Evolutionary conservation across 495 filamentous ascomycete species (phyloP), one percentile per base, ranked within the genome.

Genomic region (Neurospora sp.): DNA sequence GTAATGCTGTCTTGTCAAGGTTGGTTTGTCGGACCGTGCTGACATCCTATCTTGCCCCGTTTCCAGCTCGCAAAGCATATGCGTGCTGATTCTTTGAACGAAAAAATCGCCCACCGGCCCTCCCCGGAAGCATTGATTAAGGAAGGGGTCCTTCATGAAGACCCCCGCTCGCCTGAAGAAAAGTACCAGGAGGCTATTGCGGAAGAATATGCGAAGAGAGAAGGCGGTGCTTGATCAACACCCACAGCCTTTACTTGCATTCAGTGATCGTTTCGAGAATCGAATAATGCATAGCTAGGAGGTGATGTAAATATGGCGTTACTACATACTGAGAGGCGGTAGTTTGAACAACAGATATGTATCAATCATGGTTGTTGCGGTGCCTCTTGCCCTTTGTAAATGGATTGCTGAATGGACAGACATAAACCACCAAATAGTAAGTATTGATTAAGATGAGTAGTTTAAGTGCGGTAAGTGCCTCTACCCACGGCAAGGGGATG

Each of bases 81-180:
- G 94, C 89, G 91, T 22, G 90, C 88, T 69, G 91, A 97, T 79
- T 90, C 86, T 40, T 83, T 97, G 44, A 94, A 97, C 80, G 92
- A 94, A 76, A 93, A 92, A 79, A 88, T 97, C 72, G 85, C 90
- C 77, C 86, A 90, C 71, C 86, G 94, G 8, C 94, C 94, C 2
- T 84, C 89, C 37, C 90, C 91, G 5, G 91, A 93, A 72, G 86
- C 91, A 40, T 80, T 97, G 68, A 85, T 97, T 68, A 88, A 91
- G 74, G 87, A 92, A 77, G 94, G 94, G 3, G 93, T 97, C 68
- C 82, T 93, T 70, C 83, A 85, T 22, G 90, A 90, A 73, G 89
- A 91, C 72, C 86, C 86, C 9, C 85, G 85, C 69, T 83, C 82
- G 6, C 76, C 85, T 20, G 83, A 84, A 53, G 82, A 86, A 70